phyloP scores from a whole-genome alignment of 495 filamentous ascomycete genomes.

The Friedmanniomyces endolithicus region DNA sequence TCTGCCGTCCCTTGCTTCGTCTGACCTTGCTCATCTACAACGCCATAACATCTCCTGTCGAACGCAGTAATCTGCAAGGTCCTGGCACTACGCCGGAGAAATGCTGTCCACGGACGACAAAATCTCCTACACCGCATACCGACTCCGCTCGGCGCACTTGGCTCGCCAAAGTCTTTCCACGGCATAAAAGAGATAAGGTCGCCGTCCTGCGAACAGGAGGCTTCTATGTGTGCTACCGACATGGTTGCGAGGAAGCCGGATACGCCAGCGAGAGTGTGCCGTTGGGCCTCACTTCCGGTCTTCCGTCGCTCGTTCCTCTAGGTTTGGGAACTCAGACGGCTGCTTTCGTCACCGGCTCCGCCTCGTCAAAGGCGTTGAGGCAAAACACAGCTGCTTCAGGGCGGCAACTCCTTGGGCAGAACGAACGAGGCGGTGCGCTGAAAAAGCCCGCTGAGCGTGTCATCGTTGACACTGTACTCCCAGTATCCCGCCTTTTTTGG shows the following conservation, averaged over 20 bases:
- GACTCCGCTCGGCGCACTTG: background rate
- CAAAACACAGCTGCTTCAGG: background rate
- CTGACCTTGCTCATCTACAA: background rate
- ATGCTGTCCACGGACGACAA: background rate
- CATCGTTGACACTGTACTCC: too few species aligned
- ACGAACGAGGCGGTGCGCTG: background rate
- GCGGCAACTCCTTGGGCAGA: too few species aligned
- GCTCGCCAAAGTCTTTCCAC: background rate
- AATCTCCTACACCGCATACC: background rate
- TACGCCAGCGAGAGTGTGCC: background rate
- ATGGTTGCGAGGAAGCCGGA: background rate
- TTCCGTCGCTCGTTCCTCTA: too few species aligned
- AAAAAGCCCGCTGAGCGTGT: background rate
- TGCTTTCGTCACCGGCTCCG: background rate
- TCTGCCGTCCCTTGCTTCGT: background rate
- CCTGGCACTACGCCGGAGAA: too few species aligned
- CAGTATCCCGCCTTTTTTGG: too few species aligned
- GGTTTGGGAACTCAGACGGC: too few species aligned
- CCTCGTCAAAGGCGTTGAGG: background rate
- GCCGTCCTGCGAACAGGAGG: background rate
- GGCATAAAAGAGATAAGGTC: background rate
- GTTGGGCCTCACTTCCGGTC: background rate
- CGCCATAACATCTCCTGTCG: too few species aligned
- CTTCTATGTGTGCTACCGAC: background rate
- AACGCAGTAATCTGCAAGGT: too few species aligned